phyloP scores from a whole-genome alignment of 176 grass and related monocot genomes.

The Eragrostis curvula region DNA sequence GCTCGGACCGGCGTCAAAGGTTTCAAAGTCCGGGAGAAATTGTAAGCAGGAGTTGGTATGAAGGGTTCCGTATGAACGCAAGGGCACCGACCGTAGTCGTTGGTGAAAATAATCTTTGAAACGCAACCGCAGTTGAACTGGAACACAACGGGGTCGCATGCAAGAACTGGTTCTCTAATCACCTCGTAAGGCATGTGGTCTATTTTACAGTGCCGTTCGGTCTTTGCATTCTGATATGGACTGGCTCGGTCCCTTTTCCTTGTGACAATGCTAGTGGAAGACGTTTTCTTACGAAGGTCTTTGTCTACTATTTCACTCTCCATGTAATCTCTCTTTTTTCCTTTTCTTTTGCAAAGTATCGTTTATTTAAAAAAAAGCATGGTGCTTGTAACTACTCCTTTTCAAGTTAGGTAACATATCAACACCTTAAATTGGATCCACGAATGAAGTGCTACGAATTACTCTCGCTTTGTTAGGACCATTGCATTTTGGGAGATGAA shows the following conservation, averaged over 20 bases:
- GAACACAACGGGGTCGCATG: not conserved
- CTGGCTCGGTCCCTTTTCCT: not conserved
- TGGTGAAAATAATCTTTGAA: conserved; percentile 1
- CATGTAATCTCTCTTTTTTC: not conserved
- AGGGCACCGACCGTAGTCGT: not conserved
- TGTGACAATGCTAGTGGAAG: not conserved
- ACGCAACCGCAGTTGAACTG: conserved; percentile 33
- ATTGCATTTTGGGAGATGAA: not conserved
- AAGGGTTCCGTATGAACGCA: not conserved
- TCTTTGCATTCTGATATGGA: no score
- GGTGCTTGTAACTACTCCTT: not conserved
- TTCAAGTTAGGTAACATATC: conserved; percentile 35
- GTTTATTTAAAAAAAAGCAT: not conserved
- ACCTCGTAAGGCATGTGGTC: not conserved
- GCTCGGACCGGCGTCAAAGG: not conserved
- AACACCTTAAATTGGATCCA: not conserved
- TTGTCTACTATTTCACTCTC: not conserved
- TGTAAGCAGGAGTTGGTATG: not conserved
- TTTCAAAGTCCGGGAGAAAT: not conserved
- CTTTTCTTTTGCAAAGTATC: not conserved
- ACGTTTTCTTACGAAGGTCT: not conserved
- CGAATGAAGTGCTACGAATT: not conserved
- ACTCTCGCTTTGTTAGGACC: not conserved
- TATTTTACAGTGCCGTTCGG: not conserved
- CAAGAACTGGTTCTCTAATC: not conserved